These are phyloP conservation scores for Leptomonas seymouri DNA, from an alignment of 208 protist species.

Conservation along the genomic window DNA sequence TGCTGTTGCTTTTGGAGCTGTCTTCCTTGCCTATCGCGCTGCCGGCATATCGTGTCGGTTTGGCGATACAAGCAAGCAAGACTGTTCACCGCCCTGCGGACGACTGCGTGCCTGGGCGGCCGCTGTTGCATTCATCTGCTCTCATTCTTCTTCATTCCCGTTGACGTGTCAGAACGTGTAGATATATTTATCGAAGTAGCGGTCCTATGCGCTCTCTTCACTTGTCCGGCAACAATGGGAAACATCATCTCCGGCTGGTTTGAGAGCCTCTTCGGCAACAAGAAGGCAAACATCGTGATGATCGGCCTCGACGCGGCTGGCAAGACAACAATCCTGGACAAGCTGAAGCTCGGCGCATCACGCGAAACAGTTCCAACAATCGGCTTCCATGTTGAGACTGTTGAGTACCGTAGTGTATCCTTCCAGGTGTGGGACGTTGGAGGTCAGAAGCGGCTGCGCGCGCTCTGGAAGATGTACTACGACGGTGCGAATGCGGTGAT, in stretches of 20 bases:
- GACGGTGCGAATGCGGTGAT: slow-evolving; percentile 94
- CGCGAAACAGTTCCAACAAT: slow-evolving; percentile 98
- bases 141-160: no score
- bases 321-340: slow-evolving; percentile 98
- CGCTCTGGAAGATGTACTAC: slow-evolving; percentile 98
- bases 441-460: slow-evolving; percentile 96
- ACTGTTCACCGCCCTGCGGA: no score
- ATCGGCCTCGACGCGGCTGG: slow-evolving; percentile 96
- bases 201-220: no score
- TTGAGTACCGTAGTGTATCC: slow-evolving; percentile 98
- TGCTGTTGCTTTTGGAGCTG: no score
- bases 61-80: no score
- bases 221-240: slow-evolving; percentile 48
- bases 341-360: slow-evolving; percentile 96
- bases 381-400: slow-evolving; percentile 98
- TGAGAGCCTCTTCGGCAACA: slow-evolving; percentile 81
- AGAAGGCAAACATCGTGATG: slow-evolving; percentile 95
- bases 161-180: no score
- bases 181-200: not conserved
- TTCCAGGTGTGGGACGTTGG: slow-evolving; percentile 99
- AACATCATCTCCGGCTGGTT: slow-evolving; percentile 65
- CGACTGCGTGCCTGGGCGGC: not conserved
- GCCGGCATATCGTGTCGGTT: no score
- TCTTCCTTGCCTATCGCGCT: no score
- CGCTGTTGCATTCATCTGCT: no score